Base-by-base conservation (phyloP, 2,329 filamentous ascomycete species). In the Alternaria rosae region DNA sequence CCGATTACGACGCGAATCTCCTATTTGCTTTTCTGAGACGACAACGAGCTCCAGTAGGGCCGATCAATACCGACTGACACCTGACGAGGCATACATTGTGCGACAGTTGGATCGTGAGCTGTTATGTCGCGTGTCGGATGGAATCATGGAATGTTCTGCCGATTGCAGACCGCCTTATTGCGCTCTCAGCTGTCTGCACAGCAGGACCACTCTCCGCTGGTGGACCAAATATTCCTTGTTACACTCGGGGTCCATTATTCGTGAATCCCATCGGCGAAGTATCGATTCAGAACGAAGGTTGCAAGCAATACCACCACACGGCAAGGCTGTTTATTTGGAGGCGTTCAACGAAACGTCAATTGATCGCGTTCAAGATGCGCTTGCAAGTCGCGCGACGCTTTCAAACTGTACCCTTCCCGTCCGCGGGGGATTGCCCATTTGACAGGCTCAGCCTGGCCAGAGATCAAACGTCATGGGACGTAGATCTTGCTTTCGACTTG, bases 281-380 rank as follows among this genome's bases (percentile, higher is more conserved):
- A 17, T 38, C 35, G 47, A 48, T 47, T 57, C 42, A 61, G 60
- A 59, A 52, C 51, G 20, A 59, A 26, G 47, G 47, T 20, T 56
- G 28, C 43, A 26, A 44, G 30, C 35, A 64, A 54, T 51, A 60
- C 59, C 65, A 57, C 62, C 54, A 23, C 35, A 54, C 32, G 54
- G 54, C 58, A 54, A 62, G 66, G 60, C 57, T 61, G 58, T 59
- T 50, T 66, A 53, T 59, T 59, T 13, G 38, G 51, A 58, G 54
- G 51, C 51, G 59, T 30, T 41, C 38, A 21, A 30, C 43, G 21
- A 32, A 48, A 48, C 54, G 30, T 51, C 43, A 30, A 38, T 50
- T 17, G 9, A 23, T 44, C 25, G 17, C 52, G 12, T 28, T 30
- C 45, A 28, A n/a, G 35, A 28, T 30, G 23, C 23, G 15, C 17